Percentiles rank a stretch among this genome's conserved stretches.
Conservation (phyloP, 192 early-diverging fungal species). For the Geranomyces michiganensis region DNA sequence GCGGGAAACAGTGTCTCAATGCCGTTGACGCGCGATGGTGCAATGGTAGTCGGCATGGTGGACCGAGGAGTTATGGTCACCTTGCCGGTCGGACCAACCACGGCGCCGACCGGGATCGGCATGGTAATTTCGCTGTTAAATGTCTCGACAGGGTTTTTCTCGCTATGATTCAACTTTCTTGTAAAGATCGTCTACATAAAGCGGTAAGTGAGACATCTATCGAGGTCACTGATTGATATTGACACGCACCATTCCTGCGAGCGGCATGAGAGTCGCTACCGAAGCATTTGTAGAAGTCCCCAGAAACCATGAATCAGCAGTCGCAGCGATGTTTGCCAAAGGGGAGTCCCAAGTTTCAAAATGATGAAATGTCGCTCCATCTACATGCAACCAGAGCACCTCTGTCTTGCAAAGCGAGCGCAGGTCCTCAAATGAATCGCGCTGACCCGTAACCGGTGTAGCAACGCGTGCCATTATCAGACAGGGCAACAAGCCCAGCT, state of each 20-base stretch:
- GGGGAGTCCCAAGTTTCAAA: background rate
- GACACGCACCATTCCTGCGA: background rate
- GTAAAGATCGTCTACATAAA: background rate
- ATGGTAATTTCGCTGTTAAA: background rate
- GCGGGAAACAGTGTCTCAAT: background rate
- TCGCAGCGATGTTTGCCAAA: background rate
- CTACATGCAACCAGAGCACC: constrained; percentile 27
- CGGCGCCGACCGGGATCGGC: background rate
- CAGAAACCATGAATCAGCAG: background rate
- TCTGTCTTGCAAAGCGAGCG: constrained; percentile 13
- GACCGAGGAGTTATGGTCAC: background rate
- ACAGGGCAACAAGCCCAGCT: background rate
- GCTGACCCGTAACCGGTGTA: constrained; percentile 9
- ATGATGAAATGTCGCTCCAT: constrained; percentile 10
- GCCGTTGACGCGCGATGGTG: background rate
- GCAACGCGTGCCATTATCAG: constrained; percentile 1
- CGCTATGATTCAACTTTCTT: background rate
- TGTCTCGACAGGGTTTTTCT: background rate
- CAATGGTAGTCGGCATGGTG: background rate
- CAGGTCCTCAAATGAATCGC: background rate
- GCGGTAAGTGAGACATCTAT: background rate
- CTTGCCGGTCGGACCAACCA: background rate
- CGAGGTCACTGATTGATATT: background rate
- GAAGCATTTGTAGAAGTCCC: background rate
- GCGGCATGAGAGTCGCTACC: background rate